phyloP scores from a whole-genome alignment of 2,329 filamentous ascomycete genomes.

The Stagonosporopsis rhizophila region DNA sequence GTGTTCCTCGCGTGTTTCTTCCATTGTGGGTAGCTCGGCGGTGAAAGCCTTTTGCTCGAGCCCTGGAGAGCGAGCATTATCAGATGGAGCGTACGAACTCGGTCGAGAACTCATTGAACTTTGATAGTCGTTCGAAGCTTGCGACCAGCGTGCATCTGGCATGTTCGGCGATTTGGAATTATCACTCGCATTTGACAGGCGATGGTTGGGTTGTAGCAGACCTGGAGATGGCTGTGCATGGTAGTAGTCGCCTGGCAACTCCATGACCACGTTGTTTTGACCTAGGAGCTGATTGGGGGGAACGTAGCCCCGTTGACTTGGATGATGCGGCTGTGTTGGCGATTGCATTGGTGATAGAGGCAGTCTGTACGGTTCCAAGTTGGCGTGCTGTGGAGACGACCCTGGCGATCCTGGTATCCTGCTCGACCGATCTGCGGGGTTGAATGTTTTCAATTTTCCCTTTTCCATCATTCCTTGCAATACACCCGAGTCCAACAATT shows the following conservation, averaged over 20 bases:
- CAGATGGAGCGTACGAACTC: slow-evolving; percentile 45
- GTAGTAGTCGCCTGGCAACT: slow-evolving; percentile 53
- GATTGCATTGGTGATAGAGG: slow-evolving; percentile 38
- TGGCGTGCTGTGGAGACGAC: slow-evolving; percentile 31
- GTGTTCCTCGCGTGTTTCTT: slow-evolving; percentile 47
- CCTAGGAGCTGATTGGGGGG: slow-evolving; percentile 31
- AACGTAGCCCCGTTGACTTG: slow-evolving; percentile 22
- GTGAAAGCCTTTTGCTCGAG: slow-evolving; percentile 45
- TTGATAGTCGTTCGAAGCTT: slow-evolving; percentile 36
- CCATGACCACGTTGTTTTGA: slow-evolving; percentile 48
- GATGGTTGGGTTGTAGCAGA: slow-evolving; percentile 31
- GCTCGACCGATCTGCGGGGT: slow-evolving; percentile 51
- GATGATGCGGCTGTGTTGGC: slow-evolving; percentile 21
- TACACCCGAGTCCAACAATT: slow-evolving; percentile 70
- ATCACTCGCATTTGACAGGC: slow-evolving; percentile 18
- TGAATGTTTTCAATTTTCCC: slow-evolving; percentile 67
- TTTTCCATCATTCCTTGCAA: slow-evolving; percentile 73
- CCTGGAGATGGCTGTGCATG: slow-evolving; percentile 42
- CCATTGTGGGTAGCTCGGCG: slow-evolving; percentile 44
- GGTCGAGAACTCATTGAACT: slow-evolving; percentile 41
- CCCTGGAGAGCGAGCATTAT: slow-evolving; percentile 44
- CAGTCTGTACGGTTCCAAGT: slow-evolving; percentile 36
- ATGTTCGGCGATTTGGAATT: slow-evolving; percentile 38
- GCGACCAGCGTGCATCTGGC: slow-evolving; percentile 44
- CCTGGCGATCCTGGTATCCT: slow-evolving; percentile 8